Percentiles rank a stretch among this genome's conserved stretches.
Evolutionary conservation across 1,139 yeast genomes (phyloP).

Genomic region (Diutina scorzettiae): DNA sequence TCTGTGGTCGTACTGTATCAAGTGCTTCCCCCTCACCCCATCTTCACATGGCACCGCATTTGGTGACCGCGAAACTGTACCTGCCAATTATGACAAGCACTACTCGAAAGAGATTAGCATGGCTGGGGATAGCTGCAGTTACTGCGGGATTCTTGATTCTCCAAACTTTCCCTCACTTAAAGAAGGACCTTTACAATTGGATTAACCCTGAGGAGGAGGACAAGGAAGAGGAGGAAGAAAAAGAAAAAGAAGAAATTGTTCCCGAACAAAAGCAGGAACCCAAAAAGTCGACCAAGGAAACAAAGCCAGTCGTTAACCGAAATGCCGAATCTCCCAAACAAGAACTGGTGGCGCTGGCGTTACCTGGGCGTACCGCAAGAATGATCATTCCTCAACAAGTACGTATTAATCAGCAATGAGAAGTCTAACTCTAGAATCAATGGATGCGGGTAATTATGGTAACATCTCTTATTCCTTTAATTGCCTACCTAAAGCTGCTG

Average conservation of each 20-base stretch:
- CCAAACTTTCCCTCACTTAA: slow-evolving; percentile 43
- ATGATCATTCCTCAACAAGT: not conserved
- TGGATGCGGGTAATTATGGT: no score
- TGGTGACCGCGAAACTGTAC: not conserved
- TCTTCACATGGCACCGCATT: not conserved
- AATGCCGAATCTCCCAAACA: not conserved
- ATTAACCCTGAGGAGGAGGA: slow-evolving; percentile 14
- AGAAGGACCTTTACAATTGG: slow-evolving; percentile 15
- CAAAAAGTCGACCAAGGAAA: no score
- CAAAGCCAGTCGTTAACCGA: no score
- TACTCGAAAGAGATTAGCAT: not conserved
- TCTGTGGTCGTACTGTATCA: no score
- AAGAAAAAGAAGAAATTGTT: slow-evolving; percentile 7
- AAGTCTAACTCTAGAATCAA: no score
- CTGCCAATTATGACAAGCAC: not conserved
- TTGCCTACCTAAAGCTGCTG: not conserved
- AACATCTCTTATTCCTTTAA: no score
- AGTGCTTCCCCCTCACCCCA: not conserved
- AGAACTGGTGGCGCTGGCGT: not conserved
- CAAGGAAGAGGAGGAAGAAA: slow-evolving; percentile 13
- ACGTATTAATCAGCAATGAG: not conserved
- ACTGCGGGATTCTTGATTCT: slow-evolving; percentile 35
- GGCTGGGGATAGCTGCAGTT: slow-evolving; percentile 3
- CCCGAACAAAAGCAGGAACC: not conserved
- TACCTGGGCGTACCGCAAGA: not conserved